These are phyloP conservation scores for Penicillium nucicola DNA, from an alignment of 495 filamentous ascomycete species.

Conservation along the genomic window DNA sequence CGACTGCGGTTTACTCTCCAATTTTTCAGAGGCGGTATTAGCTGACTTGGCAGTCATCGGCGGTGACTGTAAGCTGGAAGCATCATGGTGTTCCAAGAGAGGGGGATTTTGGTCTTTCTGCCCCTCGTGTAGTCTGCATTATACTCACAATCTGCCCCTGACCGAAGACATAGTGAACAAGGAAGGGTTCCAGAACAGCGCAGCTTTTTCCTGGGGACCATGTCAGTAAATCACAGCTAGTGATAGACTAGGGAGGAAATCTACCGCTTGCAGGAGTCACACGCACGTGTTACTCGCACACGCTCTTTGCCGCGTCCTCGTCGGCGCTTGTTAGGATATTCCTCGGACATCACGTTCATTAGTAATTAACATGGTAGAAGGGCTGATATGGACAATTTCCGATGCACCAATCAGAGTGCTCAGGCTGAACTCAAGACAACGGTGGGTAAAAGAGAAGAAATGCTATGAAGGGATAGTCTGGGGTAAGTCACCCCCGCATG, in stretches of 20 bases:
- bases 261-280: slow-evolving; percentile 32
- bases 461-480: too few relatives aligned
- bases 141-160: slow-evolving; percentile 15
- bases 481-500: too few relatives aligned
- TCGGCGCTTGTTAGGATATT: slow-evolving; percentile 15
- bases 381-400: not conserved
- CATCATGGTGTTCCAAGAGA: not conserved
- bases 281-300: slow-evolving; percentile 31
- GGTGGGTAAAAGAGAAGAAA: too few relatives aligned
- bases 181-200: slow-evolving; percentile 31
- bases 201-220: slow-evolving; percentile 22
- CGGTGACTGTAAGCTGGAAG: not conserved
- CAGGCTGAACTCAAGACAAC: too few relatives aligned
- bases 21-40: not conserved
- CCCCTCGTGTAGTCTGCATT: slow-evolving; percentile 25
- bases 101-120: slow-evolving; percentile 17
- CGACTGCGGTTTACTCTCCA: not conserved
- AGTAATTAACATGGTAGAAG: not conserved
- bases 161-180: slow-evolving; percentile 20
- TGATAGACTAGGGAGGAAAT: not conserved
- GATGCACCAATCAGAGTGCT: not conserved
- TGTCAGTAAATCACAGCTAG: not conserved
- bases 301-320: slow-evolving; percentile 19
- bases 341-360: not conserved
- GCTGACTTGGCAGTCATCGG: not conserved